These are phyloP conservation scores for Gigaspora rosea DNA, from an alignment of 192 early-diverging fungal genomes.

Conservation along the genomic window DNA sequence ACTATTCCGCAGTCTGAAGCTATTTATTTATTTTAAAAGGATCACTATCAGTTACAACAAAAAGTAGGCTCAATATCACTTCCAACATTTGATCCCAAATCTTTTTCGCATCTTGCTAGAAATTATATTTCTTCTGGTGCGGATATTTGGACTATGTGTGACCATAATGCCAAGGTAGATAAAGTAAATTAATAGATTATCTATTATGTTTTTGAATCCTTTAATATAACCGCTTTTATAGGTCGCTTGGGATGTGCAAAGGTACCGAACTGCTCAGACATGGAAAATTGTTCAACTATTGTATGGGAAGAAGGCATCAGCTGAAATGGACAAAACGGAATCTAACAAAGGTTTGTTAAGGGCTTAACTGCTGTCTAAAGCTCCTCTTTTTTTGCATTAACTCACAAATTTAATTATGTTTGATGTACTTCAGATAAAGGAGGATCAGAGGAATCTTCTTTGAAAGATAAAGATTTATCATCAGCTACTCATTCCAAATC, in stretches of 20 bases:
- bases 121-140: constrained; percentile 56
- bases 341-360: neutral
- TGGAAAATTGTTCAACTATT: constrained; percentile 75
- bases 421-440: neutral
- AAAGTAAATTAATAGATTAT: neutral
- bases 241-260: constrained; percentile 62
- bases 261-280: constrained; percentile 66
- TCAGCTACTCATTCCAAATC: neutral
- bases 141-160: constrained; percentile 57
- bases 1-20: neutral
- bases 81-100: constrained; percentile 62
- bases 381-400: neutral
- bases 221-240: constrained; percentile 21
- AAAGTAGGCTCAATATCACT: constrained; percentile 44
- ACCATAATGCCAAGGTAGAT: constrained; percentile 61
- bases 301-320: constrained; percentile 38
- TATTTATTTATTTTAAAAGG: constrained; percentile 4
- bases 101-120: constrained; percentile 70
- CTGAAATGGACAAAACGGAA: neutral
- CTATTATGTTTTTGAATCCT: neutral
- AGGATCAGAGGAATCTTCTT: neutral
- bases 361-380: neutral
- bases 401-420: neutral
- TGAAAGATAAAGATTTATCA: neutral
- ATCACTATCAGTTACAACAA: neutral